phyloP scores from a whole-genome alignment of 352 stramenopile species.

The Pythium volutum region DNA sequence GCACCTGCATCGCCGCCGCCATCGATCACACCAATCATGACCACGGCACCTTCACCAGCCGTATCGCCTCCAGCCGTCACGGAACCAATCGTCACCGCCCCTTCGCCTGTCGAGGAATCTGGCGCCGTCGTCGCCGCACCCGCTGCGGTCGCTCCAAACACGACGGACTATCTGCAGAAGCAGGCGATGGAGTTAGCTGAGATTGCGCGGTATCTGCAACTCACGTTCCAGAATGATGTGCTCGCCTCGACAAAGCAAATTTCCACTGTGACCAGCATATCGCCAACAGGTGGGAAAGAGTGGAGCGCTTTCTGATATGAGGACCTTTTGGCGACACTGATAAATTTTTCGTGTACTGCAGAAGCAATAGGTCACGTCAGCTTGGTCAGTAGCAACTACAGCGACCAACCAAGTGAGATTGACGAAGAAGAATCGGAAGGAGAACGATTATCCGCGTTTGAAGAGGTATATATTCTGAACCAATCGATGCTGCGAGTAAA shows the following conservation, averaged over 20 bases:
- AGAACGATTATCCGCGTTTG: conserved; percentile 69
- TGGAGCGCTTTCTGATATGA: too few species aligned
- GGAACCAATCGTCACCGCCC: too few species aligned
- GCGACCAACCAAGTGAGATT: conserved; percentile 19
- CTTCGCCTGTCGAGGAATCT: background rate
- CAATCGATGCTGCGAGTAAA: background rate
- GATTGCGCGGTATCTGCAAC: conserved; percentile 31
- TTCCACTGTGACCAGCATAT: conserved; percentile 20
- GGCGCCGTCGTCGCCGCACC: background rate
- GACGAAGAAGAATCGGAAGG: conserved; percentile 22
- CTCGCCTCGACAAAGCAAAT: conserved; percentile 24
- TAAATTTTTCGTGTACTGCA: background rate
- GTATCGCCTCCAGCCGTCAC: too few species aligned
- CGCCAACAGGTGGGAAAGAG: conserved; percentile 26
- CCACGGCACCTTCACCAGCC: too few species aligned
- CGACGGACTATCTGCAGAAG: conserved; percentile 30
- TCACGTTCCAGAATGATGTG: conserved; percentile 31
- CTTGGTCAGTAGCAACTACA: conserved; percentile 27
- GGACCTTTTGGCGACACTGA: background rate
- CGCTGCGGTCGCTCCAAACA: conserved; percentile 1
- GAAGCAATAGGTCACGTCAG: conserved; percentile 27
- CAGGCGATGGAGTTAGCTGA: conserved; percentile 36
- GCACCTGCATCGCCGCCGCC: background rate
- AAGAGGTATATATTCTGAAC: conserved; percentile 39
- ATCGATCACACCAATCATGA: background rate